Conservation (phyloP, 495 filamentous ascomycete genomes). For the Niebla homalea region DNA sequence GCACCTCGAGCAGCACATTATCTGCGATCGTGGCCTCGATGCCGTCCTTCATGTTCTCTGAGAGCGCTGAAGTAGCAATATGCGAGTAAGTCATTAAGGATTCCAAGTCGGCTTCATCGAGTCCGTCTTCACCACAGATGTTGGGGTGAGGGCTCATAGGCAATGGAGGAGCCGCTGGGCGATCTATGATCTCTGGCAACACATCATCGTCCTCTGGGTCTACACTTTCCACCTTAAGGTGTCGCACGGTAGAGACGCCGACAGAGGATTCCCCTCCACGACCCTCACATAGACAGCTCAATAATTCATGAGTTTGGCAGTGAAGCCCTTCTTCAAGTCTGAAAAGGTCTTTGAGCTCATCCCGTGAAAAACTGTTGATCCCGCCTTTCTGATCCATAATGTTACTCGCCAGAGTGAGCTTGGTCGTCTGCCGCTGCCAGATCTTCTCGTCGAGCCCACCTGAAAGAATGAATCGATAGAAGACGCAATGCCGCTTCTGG, state of each 20-base stretch:
- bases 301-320: conserved; percentile 58
- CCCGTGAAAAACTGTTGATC: conserved; percentile 46
- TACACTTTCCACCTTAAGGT: conserved; percentile 23
- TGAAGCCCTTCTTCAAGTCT: conserved; percentile 44
- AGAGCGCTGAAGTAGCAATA: conserved; percentile 39
- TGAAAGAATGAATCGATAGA: conserved; percentile 61
- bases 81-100: conserved; percentile 56
- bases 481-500: conserved; percentile 55
- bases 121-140: background rate
- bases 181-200: conserved; percentile 5
- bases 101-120: conserved; percentile 36
- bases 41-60: conserved; percentile 20
- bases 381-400: conserved; percentile 50
- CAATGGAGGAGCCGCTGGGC: background rate
- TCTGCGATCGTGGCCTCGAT: conserved; percentile 41
- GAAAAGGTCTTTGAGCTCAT: conserved; percentile 63
- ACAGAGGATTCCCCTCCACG: conserved; percentile 24
- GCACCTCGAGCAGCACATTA: conserved; percentile 43
- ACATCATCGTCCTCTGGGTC: conserved; percentile 28
- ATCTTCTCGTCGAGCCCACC: conserved; percentile 76
- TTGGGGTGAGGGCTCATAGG: no score
- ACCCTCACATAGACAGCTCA: conserved; percentile 57
- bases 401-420: conserved; percentile 54
- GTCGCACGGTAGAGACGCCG: conserved; percentile 8
- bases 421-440: conserved; percentile 68